phyloP scores from a whole-genome alignment of 2,329 filamentous ascomycete species.

The Anthostomella pinea region DNA sequence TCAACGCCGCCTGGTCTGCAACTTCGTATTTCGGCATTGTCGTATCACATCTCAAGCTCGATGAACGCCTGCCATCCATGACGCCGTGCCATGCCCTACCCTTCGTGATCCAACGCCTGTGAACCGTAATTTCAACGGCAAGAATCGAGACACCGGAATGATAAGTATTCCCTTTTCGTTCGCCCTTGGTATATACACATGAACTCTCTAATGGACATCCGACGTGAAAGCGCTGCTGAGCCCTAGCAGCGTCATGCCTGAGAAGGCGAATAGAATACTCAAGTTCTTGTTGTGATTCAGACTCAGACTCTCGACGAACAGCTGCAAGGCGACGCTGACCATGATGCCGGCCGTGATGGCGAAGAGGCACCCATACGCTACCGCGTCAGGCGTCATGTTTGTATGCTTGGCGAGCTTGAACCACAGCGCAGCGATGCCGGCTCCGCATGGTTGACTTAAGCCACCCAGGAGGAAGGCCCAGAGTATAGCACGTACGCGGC shows the following conservation, averaged over 20 bases:
- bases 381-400: conserved; percentile 49
- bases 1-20: too few species aligned
- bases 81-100: too few species aligned
- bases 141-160: too few species aligned
- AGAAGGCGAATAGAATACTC: conserved; percentile 76
- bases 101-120: too few species aligned
- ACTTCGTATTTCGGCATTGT: too few species aligned
- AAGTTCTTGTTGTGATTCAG: conserved; percentile 76
- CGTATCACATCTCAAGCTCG: too few species aligned
- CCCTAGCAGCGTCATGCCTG: conserved; percentile 85
- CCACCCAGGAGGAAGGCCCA: conserved; percentile 84
- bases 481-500: conserved; percentile 75
- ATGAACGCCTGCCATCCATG: too few species aligned
- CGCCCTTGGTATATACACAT: too few species aligned
- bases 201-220: conserved; percentile 36
- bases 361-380: conserved; percentile 79
- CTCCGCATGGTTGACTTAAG: conserved; percentile 81
- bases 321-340: conserved; percentile 85
- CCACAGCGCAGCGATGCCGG: conserved; percentile 80
- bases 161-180: too few species aligned
- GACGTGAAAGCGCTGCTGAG: conserved; percentile 82
- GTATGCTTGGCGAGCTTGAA: conserved; percentile 65
- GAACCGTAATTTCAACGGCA: too few species aligned
- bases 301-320: conserved; percentile 82
- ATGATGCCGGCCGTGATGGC: conserved; percentile 90